Evolutionary conservation across 2,329 filamentous ascomycete genomes (phyloP).

Genomic region (Apiospora hydei): DNA sequence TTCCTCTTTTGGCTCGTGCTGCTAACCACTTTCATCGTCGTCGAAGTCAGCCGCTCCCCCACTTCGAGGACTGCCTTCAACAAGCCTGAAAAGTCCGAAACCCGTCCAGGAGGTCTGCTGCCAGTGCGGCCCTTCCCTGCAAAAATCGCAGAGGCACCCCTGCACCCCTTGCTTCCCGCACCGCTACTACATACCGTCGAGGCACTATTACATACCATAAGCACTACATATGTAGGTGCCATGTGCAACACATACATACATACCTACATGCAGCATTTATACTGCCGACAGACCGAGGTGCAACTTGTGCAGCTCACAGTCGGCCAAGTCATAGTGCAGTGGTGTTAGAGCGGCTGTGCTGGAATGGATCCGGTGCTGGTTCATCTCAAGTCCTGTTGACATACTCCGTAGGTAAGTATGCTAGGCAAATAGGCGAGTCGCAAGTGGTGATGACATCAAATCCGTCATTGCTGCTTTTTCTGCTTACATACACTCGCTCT

Average conservation of each 20-base stretch:
- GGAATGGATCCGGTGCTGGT: neutral
- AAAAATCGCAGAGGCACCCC: neutral
- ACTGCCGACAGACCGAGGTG: neutral
- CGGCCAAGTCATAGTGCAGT: neutral
- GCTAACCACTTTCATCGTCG: neutral
- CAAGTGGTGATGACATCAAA: neutral
- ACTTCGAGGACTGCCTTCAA: neutral
- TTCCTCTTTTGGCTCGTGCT: neutral
- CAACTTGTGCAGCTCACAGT: neutral
- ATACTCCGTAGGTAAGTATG: too few relatives aligned
- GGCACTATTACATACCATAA: conserved; percentile 5
- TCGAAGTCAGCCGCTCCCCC: neutral
- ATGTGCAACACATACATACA: neutral
- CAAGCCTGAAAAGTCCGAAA: neutral
- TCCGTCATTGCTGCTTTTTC: neutral
- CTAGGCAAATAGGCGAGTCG: neutral
- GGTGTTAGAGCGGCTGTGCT: neutral
- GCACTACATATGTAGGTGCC: neutral
- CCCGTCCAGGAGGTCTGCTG: neutral
- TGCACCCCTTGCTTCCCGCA: neutral
- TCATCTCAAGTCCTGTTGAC: neutral
- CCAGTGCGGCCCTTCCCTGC: neutral
- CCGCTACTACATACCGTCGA: neutral
- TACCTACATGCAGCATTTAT: neutral
- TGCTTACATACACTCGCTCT: too few relatives aligned